Percentiles rank a stretch among this genome's conserved stretches.
These are phyloP conservation scores for Helminthosporium solani DNA, from an alignment of 2,329 filamentous ascomycete genomes.

Conservation along the genomic window DNA sequence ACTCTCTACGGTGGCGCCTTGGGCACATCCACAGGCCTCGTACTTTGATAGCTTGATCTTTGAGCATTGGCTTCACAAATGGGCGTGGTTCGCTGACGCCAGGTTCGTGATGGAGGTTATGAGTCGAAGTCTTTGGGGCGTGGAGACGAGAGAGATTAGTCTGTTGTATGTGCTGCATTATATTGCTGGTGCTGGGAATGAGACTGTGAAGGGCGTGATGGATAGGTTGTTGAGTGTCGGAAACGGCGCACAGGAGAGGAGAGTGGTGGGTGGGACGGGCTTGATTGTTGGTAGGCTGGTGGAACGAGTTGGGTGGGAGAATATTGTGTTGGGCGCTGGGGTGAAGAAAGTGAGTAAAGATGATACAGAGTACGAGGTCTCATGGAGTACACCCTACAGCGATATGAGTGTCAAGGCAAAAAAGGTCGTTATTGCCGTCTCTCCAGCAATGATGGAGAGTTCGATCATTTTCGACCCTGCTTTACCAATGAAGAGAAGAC, in stretches of 20 bases:
- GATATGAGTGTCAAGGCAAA: slow-evolving; percentile 37
- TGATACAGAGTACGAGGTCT: slow-evolving; percentile 11
- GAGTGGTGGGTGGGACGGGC: slow-evolving; percentile 23
- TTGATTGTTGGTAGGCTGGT: slow-evolving; percentile 20
- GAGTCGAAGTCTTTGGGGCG: slow-evolving; percentile 12
- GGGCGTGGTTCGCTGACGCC: slow-evolving; percentile 10
- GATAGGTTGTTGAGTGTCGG: slow-evolving; percentile 12
- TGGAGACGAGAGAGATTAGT: slow-evolving; percentile 15
- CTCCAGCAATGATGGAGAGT: slow-evolving; percentile 48
- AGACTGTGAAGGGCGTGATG: slow-evolving; percentile 15
- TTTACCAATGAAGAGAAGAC: slow-evolving; percentile 48
- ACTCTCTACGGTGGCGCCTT: slow-evolving; percentile 15
- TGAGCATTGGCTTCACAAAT: slow-evolving; percentile 8
- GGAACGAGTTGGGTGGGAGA: slow-evolving; percentile 13
- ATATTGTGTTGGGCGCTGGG: slow-evolving; percentile 19
- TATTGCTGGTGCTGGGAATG: slow-evolving; percentile 21
- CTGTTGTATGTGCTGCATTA: slow-evolving; percentile 22
- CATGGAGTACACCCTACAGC: slow-evolving; percentile 7
- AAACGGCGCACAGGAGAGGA: slow-evolving; percentile 19
- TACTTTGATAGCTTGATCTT: slow-evolving; percentile 20
- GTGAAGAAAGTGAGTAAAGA: slow-evolving; percentile 17
- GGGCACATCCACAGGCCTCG: slow-evolving; percentile 11
- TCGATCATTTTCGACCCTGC: slow-evolving; percentile 51
- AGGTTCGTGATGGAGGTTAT: slow-evolving; percentile 12
- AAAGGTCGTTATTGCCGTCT: slow-evolving; percentile 53